phyloP scores from a whole-genome alignment of 2,329 filamentous ascomycete genomes.

The Metarhizium humberi region DNA sequence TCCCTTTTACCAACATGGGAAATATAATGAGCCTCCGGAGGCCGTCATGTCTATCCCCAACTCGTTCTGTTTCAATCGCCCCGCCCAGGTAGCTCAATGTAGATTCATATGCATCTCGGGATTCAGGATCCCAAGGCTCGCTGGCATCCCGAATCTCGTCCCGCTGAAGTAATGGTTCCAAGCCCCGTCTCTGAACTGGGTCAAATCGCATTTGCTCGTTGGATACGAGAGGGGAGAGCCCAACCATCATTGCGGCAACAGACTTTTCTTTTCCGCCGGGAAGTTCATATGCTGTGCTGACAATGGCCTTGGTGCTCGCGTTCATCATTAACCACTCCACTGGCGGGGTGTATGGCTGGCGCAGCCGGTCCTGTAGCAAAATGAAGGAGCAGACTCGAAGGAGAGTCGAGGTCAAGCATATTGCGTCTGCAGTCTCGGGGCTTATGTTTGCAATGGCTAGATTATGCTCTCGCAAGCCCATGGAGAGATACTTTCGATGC shows the following conservation, averaged over 20 bases:
- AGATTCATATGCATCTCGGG: constrained; percentile 10
- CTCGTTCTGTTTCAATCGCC: constrained; percentile 1
- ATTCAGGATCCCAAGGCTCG: constrained; percentile 11
- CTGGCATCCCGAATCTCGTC: constrained; percentile 5
- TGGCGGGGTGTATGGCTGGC: constrained; percentile 9
- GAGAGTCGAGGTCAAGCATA: constrained; percentile 10
- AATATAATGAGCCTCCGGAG: constrained; percentile 6
- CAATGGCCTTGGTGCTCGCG: constrained; percentile 8
- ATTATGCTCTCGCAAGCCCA: constrained; percentile 11
- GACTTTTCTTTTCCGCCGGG: constrained; percentile 4
- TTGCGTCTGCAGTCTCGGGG: constrained; percentile 5
- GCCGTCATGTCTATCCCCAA: constrained; percentile 2
- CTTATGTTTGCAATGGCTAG: constrained; percentile 5
- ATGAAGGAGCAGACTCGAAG: constrained; percentile 11
- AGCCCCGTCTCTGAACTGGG: constrained; percentile 4
- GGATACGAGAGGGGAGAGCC: constrained; percentile 7
- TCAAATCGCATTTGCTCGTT: constrained; percentile 6
- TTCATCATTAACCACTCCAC: constrained; percentile 12
- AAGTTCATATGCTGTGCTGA: constrained; percentile 4
- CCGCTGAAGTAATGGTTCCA: constrained; percentile 6
- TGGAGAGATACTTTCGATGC: constrained; percentile 10
- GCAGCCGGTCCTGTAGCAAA: constrained; percentile 8
- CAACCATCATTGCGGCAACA: constrained; percentile 5
- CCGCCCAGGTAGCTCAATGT: constrained; percentile 12
- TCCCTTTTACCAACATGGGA: constrained; percentile 7